A percentile compares a stretch with the other conserved stretches of the same genome.
phyloP scores from a whole-genome alignment of 129 eudicot genomes.

The Pseudognaphalium luteoalbum region DNA sequence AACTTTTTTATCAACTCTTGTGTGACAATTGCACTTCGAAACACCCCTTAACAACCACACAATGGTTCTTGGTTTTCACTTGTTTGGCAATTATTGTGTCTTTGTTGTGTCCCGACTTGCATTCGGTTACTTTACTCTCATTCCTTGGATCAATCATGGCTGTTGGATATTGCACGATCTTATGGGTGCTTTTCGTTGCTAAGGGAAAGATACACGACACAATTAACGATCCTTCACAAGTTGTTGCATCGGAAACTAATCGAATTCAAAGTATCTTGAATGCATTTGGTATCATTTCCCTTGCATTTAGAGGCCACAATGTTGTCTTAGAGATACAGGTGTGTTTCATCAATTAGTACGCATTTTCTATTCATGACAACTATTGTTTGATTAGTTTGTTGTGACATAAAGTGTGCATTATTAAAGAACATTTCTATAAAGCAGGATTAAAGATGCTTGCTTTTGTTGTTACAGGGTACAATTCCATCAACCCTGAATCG shows the following conservation, averaged over 20 bases:
- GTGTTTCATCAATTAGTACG: too few relatives aligned
- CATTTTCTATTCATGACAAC: background rate
- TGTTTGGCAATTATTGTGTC: constrained; percentile 51
- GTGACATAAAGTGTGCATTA: too few relatives aligned
- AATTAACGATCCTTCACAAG: constrained; percentile 13
- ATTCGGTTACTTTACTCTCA: constrained; percentile 48
- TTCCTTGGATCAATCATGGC: constrained; percentile 57
- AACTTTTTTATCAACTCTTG: constrained; percentile 43
- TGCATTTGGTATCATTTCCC: constrained; percentile 50
- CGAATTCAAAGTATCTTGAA: constrained; percentile 30
- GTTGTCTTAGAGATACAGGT: constrained; percentile 79
- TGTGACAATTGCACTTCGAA: constrained; percentile 40
- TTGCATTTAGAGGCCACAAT: constrained; percentile 73
- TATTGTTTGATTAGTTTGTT: too few relatives aligned
- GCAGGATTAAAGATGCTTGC: background rate
- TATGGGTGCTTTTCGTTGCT: background rate
- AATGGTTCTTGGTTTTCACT: constrained; percentile 58
- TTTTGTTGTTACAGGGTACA: constrained; percentile 6
- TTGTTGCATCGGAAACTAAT: background rate
- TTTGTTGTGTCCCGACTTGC: constrained; percentile 47
- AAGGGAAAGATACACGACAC: background rate
- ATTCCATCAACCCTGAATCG: background rate
- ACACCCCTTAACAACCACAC: constrained; percentile 41
- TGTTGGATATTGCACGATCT: constrained; percentile 38
- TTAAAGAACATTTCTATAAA: background rate